Evolutionary conservation across 257 asterid genomes (phyloP).

Genomic region (Solanum peruvianum): DNA sequence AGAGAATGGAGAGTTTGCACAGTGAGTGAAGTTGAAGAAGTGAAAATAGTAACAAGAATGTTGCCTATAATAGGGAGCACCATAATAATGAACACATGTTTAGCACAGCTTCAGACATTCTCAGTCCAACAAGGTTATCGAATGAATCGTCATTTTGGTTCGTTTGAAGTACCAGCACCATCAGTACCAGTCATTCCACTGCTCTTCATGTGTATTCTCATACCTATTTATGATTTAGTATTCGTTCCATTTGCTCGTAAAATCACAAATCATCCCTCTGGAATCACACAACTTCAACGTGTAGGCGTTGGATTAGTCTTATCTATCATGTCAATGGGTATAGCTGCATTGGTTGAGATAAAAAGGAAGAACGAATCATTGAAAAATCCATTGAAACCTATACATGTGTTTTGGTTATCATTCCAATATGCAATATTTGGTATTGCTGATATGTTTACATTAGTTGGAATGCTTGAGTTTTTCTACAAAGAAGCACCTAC

Average conservation of each 20-base stretch:
- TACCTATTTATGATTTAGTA: conserved; percentile 45
- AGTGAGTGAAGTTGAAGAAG: conserved; percentile 62
- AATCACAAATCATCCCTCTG: conserved; percentile 46
- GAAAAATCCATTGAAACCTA: conserved; percentile 12
- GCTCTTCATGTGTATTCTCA: conserved; percentile 43
- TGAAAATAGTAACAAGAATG: conserved; percentile 50
- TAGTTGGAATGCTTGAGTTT: conserved; percentile 57
- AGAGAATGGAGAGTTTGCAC: conserved; percentile 47
- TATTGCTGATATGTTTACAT: conserved; percentile 59
- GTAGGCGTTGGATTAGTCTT: conserved; percentile 70
- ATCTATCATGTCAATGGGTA: conserved; percentile 50
- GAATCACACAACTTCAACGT: conserved; percentile 63
- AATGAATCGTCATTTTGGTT: conserved; percentile 43
- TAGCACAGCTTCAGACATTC: conserved; percentile 74
- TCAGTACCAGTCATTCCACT: conserved; percentile 67
- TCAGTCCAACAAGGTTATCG: conserved; percentile 51
- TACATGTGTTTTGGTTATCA: conserved; percentile 53
- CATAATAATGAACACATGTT: conserved; percentile 61
- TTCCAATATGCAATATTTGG: conserved; percentile 60
- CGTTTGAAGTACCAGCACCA: conserved; percentile 45
- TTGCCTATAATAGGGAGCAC: conserved; percentile 61
- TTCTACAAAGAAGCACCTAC: conserved; percentile 57
- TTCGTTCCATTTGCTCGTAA: conserved; percentile 49
- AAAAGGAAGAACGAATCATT: conserved; percentile 18
- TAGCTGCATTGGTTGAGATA: conserved; percentile 41